These are phyloP conservation scores for Cystobasidium ongulense DNA, from an alignment of 768 basidiomycete species.

Conservation along the genomic window DNA sequence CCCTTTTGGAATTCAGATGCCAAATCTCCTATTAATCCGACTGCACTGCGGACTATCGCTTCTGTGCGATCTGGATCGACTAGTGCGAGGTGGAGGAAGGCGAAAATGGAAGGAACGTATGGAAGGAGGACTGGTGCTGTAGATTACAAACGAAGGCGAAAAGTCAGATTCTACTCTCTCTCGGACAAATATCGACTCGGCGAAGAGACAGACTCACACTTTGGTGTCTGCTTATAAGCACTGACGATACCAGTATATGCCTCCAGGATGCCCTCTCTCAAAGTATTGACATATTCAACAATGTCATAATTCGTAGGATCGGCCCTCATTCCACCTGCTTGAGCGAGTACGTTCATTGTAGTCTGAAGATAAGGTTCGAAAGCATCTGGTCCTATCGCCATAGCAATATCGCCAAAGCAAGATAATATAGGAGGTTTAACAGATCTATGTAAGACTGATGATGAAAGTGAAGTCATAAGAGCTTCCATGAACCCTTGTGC, in stretches of 20 bases:
- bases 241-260: slow-evolving; percentile 92
- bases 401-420: slow-evolving; percentile 92
- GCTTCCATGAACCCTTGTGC: slow-evolving; percentile 84
- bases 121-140: slow-evolving; percentile 55
- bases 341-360: slow-evolving; percentile 79
- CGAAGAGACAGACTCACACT: slow-evolving; percentile 51
- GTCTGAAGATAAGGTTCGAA: slow-evolving; percentile 86
- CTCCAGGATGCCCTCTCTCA: slow-evolving; percentile 92
- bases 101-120: slow-evolving; percentile 65
- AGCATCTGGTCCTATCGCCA: slow-evolving; percentile 66
- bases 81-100: slow-evolving; percentile 65
- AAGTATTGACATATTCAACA: slow-evolving; percentile 77
- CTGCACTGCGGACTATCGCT: slow-evolving; percentile 60
- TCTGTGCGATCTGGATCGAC: slow-evolving; percentile 77
- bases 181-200: not conserved
- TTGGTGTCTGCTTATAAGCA: slow-evolving; percentile 72
- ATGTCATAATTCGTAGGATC: slow-evolving; percentile 87
- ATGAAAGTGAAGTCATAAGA: slow-evolving; percentile 80
- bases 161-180: not conserved
- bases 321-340: slow-evolving; percentile 79
- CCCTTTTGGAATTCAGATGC: slow-evolving; percentile 77
- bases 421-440: slow-evolving; percentile 95
- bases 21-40: slow-evolving; percentile 85
- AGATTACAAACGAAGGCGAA: not conserved
- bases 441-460: slow-evolving; percentile 77